Conservation (phyloP, 2,329 filamentous ascomycete species). For the Rhinocladiella similis region DNA sequence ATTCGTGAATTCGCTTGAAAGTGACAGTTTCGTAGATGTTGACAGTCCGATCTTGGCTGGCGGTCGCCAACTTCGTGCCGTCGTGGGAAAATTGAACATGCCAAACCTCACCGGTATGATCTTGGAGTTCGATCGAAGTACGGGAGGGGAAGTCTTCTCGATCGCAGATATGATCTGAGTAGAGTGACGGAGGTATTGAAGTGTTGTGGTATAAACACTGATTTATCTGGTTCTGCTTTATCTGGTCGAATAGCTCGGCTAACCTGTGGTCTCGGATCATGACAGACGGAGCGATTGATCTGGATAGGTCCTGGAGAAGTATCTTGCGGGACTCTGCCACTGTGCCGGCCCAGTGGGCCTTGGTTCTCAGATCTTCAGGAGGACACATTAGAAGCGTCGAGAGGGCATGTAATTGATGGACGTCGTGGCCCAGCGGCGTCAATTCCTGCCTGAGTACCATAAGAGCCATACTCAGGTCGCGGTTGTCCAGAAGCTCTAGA, state of each 20-base stretch:
- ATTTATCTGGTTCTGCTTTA: constrained; percentile 80
- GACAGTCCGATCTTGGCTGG: constrained; percentile 72
- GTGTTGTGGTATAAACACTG: constrained; percentile 89
- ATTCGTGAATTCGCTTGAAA: constrained; percentile 63
- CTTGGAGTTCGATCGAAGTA: constrained; percentile 66
- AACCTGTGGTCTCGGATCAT: constrained; percentile 95
- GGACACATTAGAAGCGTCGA: constrained; percentile 91
- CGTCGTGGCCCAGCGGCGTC: constrained; percentile 80
- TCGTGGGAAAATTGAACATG: constrained; percentile 87
- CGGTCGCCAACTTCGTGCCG: constrained; percentile 77
- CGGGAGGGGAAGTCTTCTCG: constrained; percentile 75
- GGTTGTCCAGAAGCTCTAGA: constrained; percentile 78
- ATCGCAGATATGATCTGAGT: constrained; percentile 84
- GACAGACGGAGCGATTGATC: constrained; percentile 88
- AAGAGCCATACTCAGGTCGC: constrained; percentile 72
- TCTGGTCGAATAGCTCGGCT: constrained; percentile 74
- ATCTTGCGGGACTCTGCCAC: constrained; percentile 70
- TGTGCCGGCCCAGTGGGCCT: constrained; percentile 84
- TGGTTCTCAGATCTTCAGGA: constrained; percentile 70
- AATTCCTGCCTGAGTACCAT: constrained; percentile 84
- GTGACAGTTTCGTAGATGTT: constrained; percentile 77
- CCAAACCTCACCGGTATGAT: constrained; percentile 85
- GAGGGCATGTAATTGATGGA: constrained; percentile 73
- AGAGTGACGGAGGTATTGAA: constrained; percentile 74
- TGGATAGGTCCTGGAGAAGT: constrained; percentile 79